A percentile compares a stretch with the other conserved stretches of the same genome.
Conservation (phyloP, 2,329 filamentous ascomycete genomes). For the Curvularia spicifera region DNA sequence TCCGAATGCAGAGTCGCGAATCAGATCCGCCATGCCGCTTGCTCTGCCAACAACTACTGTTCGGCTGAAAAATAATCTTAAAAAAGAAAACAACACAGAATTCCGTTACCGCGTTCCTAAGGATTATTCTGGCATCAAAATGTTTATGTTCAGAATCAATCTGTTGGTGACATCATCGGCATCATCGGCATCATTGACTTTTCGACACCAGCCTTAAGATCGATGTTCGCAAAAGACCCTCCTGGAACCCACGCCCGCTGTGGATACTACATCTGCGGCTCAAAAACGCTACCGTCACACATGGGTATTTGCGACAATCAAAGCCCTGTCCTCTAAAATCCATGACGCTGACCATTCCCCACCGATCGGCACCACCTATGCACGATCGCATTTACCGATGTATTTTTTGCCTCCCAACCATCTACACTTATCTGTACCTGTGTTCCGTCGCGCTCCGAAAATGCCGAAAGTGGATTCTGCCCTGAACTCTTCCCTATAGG, state of each 20-base stretch:
- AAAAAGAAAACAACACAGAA: not conserved
- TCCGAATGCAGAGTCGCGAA: slow-evolving; percentile 33
- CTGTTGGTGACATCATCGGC: slow-evolving; percentile 16
- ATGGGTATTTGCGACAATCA: not conserved
- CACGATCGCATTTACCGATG: slow-evolving; percentile 2
- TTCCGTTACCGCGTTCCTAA: not conserved
- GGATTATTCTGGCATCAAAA: not conserved
- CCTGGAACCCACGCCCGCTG: not conserved
- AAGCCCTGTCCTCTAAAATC: slow-evolving; percentile 2
- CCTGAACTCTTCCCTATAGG: not conserved
- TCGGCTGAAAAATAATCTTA: not conserved
- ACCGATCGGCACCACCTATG: slow-evolving; percentile 12
- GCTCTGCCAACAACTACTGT: not conserved
- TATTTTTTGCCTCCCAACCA: not conserved
- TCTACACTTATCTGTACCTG: not conserved
- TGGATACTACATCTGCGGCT: slow-evolving; percentile 3
- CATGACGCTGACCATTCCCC: slow-evolving; percentile 18
- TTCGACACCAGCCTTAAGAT: not conserved
- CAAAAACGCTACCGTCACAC: slow-evolving; percentile 1
- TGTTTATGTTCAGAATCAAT: not conserved
- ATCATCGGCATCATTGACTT: slow-evolving; percentile 13
- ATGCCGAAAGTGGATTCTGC: not conserved
- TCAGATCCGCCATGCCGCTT: slow-evolving; percentile 25
- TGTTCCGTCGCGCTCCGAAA: not conserved
- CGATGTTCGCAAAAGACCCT: not conserved